A percentile compares a stretch with the other conserved stretches of the same genome.
phyloP scores from a whole-genome alignment of 768 basidiomycete genomes.

The Leccinum olivaceopallidum region DNA sequence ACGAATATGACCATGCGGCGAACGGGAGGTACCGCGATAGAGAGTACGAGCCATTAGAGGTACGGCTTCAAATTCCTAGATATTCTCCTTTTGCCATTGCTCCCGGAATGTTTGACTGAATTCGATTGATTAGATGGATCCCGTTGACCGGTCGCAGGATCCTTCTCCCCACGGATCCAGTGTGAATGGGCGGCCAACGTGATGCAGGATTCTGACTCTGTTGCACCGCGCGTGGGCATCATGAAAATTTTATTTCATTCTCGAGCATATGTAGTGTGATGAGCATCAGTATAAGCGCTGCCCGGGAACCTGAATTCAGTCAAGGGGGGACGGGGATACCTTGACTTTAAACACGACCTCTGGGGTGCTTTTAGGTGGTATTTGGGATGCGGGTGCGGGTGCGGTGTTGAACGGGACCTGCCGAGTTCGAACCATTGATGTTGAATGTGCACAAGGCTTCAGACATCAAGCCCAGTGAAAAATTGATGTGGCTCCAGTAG shows the following conservation, averaged over 20 bases:
- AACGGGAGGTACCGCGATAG: constrained; percentile 31
- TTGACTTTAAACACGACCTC: not conserved
- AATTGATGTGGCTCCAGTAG: too few species aligned
- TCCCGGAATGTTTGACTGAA: not conserved
- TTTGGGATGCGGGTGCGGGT: too few species aligned
- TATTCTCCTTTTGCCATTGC: not conserved
- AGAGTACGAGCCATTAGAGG: constrained; percentile 27
- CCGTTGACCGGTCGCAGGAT: constrained; percentile 21
- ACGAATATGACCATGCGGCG: constrained; percentile 19
- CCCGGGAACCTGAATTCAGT: not conserved
- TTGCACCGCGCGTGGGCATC: not conserved
- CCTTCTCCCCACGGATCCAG: constrained; percentile 23
- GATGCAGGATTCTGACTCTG: constrained; percentile 13
- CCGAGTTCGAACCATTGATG: too few species aligned
- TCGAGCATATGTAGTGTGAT: constrained; percentile 5
- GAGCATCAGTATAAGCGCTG: not conserved
- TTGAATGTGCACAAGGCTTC: too few species aligned
- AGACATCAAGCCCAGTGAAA: too few species aligned
- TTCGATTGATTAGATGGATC: constrained; percentile 9
- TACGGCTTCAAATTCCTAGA: not conserved
- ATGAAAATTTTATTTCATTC: not conserved
- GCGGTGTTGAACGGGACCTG: too few species aligned
- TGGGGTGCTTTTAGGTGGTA: too few species aligned
- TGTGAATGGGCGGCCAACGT: constrained; percentile 26
- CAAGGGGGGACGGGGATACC: not conserved